Percentiles rank a stretch among this genome's conserved stretches.
Evolutionary conservation across 805 yeast genomes (phyloP).

Genomic region (Lipomyces kockii): DNA sequence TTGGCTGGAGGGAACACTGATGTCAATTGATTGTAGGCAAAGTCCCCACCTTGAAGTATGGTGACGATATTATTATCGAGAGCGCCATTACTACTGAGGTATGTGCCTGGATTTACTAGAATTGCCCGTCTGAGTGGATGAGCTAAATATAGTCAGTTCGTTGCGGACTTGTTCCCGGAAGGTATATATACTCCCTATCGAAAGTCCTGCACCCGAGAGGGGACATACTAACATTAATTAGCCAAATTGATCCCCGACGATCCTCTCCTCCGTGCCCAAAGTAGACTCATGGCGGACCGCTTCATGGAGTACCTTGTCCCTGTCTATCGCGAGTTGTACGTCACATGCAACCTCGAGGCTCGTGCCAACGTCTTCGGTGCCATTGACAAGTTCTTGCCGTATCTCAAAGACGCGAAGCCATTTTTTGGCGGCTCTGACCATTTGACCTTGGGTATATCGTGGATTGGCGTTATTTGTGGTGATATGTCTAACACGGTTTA

Average conservation of each 20-base stretch:
- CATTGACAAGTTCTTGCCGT: constrained; percentile 35
- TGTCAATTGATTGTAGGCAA: constrained; percentile 27
- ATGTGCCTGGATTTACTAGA: not conserved
- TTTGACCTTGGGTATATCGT: constrained; percentile 18
- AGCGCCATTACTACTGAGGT: constrained; percentile 16
- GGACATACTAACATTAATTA: not conserved
- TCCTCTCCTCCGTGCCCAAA: constrained; percentile 70
- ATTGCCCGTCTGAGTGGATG: not conserved
- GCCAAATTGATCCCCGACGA: constrained; percentile 70
- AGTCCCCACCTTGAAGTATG: constrained; percentile 41
- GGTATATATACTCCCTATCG: constrained; percentile 7
- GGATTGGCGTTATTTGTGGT: not conserved
- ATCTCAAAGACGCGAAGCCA: constrained; percentile 32
- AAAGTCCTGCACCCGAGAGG: not conserved
- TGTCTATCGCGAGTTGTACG: constrained; percentile 24
- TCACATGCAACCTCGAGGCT: constrained; percentile 11
- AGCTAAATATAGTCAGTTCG: constrained; percentile 18
- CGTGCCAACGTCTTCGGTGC: constrained; percentile 26
- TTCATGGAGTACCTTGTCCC: constrained; percentile 33
- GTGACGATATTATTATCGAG: constrained; percentile 23
- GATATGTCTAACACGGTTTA: not conserved
- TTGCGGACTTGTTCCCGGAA: constrained; percentile 41
- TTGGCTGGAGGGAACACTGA: not conserved
- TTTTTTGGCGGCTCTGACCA: constrained; percentile 37
- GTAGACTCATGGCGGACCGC: constrained; percentile 38